Evolutionary conservation across 2,329 filamentous ascomycete species (phyloP), one percentile per base, ranked within the genome.

Genomic region (Cadophora sp.): DNA sequence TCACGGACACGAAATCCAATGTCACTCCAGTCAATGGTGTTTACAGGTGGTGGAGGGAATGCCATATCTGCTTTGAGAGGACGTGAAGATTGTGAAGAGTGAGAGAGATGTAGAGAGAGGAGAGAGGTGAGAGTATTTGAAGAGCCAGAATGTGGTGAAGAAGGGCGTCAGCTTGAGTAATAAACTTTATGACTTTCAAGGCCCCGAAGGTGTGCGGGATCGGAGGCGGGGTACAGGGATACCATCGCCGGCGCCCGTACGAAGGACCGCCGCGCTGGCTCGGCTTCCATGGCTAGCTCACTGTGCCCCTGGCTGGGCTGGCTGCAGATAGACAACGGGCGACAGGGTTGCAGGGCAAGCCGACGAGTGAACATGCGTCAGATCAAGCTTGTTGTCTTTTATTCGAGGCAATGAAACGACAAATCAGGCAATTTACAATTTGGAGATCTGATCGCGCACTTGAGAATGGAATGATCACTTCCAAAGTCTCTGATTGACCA

Each of bases 1-100:
- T 97, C 94, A 73, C 93, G 91, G 73, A 97, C 90, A 77, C 89
- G 90, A 86, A 98, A 98, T 77, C 95, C 95, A 72, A 98, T 88
- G 76, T 97, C 91, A 79, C 86, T 88, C 95, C 95, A 98, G 84
- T 98, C 86, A 82, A 97, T 95, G 71, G 91, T 91, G 76, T 88
- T 88, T 73, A 92, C 88, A 3, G 92, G 90, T 13, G 91, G 87
- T 36, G 93, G 93, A 72, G 93, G 93, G 77, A 94, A 95, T 47
- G 82, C 59, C 78, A 81, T 81, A 39, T 62, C 73, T 59, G 62
- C 41, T 58, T 27, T 47, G 16, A 22, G 47, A 48, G 51, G 51
- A 41, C 33, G 47, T 53, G 48, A 66, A 60, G 30, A 51, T 8
- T 55, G 50, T 48, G 14, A 27, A 22, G 22, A 20, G n/a, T n/a